Percentiles rank a stretch among this genome's conserved stretches.
These are phyloP conservation scores for Echinochloa phyllopogon DNA, from an alignment of 176 grass and related monocot genomes.

Conservation along the genomic window DNA sequence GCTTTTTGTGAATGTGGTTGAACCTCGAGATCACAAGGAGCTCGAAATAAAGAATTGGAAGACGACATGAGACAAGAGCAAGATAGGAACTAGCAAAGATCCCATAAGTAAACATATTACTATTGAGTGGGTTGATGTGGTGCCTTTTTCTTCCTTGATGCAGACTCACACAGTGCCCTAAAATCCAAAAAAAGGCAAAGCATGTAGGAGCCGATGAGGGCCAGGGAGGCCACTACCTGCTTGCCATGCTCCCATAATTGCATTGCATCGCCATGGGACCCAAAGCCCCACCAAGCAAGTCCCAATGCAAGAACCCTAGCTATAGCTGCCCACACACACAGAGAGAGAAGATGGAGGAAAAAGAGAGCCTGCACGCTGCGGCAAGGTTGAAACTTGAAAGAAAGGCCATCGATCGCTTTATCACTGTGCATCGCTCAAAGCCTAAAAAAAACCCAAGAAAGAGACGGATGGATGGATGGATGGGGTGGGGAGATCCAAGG, in stretches of 20 bases:
- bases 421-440: background rate
- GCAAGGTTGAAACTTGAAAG: conserved; percentile 13
- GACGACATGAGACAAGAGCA: conserved; percentile 32
- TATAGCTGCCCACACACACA: background rate
- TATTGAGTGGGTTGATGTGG: background rate
- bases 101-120: background rate
- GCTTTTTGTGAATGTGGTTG: background rate
- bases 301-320: conserved; percentile 45
- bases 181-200: conserved; percentile 34
- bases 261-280: conserved; percentile 29
- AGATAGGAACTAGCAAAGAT: conserved; percentile 24
- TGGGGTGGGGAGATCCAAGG: conserved; percentile 59
- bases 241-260: conserved; percentile 52
- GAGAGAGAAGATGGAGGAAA: background rate
- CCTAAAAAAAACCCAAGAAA: background rate
- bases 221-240: conserved; percentile 35
- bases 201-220: conserved; percentile 4
- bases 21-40: conserved; percentile 6
- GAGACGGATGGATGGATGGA: conserved; percentile 26
- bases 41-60: background rate
- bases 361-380: background rate
- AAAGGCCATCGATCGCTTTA: conserved; percentile 4
- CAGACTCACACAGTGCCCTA: conserved; percentile 6
- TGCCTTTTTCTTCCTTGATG: background rate
- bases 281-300: conserved; percentile 28